A percentile compares a stretch with the other conserved stretches of the same genome.
Conservation (phyloP, 2,329 filamentous ascomycete species). For the Thelonectria blattea region DNA sequence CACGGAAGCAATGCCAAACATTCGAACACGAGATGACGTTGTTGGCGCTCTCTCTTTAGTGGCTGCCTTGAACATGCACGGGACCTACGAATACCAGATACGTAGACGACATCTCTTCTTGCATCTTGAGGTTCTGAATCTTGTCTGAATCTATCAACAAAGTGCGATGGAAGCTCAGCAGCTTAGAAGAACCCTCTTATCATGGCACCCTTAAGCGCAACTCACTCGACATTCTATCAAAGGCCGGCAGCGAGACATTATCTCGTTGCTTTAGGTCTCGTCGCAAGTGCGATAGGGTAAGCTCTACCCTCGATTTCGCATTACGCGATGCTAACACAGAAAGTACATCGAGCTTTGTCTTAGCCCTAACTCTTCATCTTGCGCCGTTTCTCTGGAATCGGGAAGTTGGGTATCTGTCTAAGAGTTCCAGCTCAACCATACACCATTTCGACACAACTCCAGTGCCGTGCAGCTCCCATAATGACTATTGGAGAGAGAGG, state of each 20-base stretch:
- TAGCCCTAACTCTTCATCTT: slow-evolving; percentile 19
- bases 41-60: not conserved
- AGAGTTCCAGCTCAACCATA: not conserved
- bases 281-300: slow-evolving; percentile 8
- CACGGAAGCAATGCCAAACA: not conserved
- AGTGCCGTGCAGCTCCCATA: slow-evolving; percentile 69
- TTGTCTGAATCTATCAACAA: not conserved
- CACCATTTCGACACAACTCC: slow-evolving; percentile 42
- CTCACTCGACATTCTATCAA: too few species aligned
- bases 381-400: slow-evolving; percentile 15
- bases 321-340: not conserved
- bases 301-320: not conserved
- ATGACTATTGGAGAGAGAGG: slow-evolving; percentile 71
- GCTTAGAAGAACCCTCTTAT: not conserved
- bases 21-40: slow-evolving; percentile 10
- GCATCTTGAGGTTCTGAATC: not conserved
- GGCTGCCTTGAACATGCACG: not conserved
- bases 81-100: too few species aligned
- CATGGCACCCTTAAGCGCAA: not conserved
- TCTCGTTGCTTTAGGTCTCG: not conserved
- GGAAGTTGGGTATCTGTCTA: not conserved
- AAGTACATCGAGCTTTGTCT: slow-evolving; percentile 11
- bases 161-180: not conserved
- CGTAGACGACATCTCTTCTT: not conserved
- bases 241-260: not conserved